Conservation (phyloP, 2,329 filamentous ascomycete species). For the Thielaviopsis musarum region DNA sequence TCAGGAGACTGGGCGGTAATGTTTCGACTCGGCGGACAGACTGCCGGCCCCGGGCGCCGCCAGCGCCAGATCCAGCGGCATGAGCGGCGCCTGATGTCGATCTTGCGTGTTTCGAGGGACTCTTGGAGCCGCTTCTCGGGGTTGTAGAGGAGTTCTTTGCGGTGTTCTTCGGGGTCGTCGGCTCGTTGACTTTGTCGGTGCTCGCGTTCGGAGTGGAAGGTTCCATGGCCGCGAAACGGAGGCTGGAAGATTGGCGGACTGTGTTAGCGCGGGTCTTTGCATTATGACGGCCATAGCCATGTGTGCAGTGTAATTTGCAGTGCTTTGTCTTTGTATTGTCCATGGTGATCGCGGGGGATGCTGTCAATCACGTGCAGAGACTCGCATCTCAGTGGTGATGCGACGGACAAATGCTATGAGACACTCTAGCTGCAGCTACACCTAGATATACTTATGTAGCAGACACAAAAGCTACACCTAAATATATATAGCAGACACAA, state of each 20-base stretch:
- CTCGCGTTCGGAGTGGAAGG: constrained; percentile 4
- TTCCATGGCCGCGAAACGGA: constrained; percentile 7
- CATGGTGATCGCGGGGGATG: not conserved
- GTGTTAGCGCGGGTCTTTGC: constrained; percentile 1
- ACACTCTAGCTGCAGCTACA: not conserved
- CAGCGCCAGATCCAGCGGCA: no score
- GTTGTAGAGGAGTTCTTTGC: not conserved
- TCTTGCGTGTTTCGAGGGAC: constrained; percentile 26
- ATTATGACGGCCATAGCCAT: not conserved
- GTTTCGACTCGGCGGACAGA: constrained; percentile 24
- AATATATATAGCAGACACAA: not conserved
- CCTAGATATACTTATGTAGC: no score
- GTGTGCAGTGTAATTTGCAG: not conserved
- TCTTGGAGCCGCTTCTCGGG: constrained; percentile 1
- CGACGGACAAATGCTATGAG: not conserved
- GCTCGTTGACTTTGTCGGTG: constrained; percentile 9
- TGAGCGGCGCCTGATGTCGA: constrained; percentile 15
- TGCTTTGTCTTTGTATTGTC: not conserved
- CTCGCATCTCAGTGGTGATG: not conserved
- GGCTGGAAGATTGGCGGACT: not conserved
- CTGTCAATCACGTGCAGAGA: not conserved
- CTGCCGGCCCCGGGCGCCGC: constrained; percentile 19
- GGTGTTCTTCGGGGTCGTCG: constrained; percentile 7
- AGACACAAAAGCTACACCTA: not conserved
- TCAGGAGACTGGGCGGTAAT: constrained; percentile 31